These are phyloP conservation scores for Phaffia australis DNA, from an alignment of 768 basidiomycete genomes.

Conservation along the genomic window DNA sequence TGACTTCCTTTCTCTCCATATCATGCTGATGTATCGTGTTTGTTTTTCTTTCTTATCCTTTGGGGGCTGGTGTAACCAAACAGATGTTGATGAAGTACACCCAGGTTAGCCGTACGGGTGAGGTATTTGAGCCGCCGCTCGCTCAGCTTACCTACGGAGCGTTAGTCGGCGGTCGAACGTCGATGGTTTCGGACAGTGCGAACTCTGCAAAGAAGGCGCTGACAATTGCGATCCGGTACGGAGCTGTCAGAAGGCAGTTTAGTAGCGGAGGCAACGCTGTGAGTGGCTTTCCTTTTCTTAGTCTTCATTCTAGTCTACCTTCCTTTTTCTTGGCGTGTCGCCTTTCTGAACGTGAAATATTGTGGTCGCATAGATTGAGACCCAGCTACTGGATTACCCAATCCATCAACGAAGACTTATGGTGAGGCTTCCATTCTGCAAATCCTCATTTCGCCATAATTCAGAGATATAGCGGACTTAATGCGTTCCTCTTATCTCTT, in stretches of 20 bases:
- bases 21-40: neutral
- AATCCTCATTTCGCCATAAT: too few species aligned
- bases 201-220: slow-evolving; percentile 42
- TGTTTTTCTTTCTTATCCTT: neutral
- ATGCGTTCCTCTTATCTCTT: too few species aligned
- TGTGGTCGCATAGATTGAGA: slow-evolving; percentile 33
- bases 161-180: slow-evolving; percentile 39
- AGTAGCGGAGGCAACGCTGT: slow-evolving; percentile 39
- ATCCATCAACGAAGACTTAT: slow-evolving; percentile 39
- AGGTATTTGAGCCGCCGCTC: slow-evolving; percentile 34
- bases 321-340: too few species aligned
- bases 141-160: slow-evolving; percentile 43
- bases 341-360: neutral
- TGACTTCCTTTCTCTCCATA: neutral
- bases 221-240: slow-evolving; percentile 43
- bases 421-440: slow-evolving; percentile 6
- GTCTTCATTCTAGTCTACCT: too few species aligned
- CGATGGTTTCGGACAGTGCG: slow-evolving; percentile 40
- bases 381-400: slow-evolving; percentile 43
- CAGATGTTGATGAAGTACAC: slow-evolving; percentile 45
- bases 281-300: neutral
- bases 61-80: neutral
- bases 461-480: too few species aligned
- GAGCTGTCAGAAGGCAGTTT: slow-evolving; percentile 41
- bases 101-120: slow-evolving; percentile 34